Base-by-base conservation (phyloP, 2,329 filamentous ascomycete genomes). In the Aspergillus thermomutatus region DNA sequence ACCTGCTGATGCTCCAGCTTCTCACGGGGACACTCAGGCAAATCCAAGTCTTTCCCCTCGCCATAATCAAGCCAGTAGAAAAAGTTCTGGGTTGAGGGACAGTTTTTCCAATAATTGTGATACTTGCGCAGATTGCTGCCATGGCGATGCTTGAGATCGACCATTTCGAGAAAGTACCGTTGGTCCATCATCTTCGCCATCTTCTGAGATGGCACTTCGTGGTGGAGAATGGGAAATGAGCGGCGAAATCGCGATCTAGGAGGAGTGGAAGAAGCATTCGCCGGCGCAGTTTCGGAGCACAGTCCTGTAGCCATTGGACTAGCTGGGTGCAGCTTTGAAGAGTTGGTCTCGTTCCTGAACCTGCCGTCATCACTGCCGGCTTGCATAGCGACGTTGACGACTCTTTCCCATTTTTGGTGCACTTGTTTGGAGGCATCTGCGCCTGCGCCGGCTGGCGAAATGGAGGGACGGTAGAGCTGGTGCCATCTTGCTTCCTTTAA, bases 41-140 rank as follows among this genome's bases (percentile, higher is more conserved):
- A 77, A 60, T 93, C 88, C 46, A 94, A 70, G 41, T 83, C 72
- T 63, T 79, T 85, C 0, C 92, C 92, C 50, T 87, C 87, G 4
- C 92, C 92, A 57, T 89, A 81, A 69, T 97, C 92, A 1, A 96
- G 80, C 92, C 92, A 96, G 75, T 92, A 93, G 72, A 96, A 96
- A 80, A 92, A 97, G 69, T 94, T 96, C 70, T 96, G 88, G 4
- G 86, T 83, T 0, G 91, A 93, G 27, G 89, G 80, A 1, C 85
- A 79, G 58, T 83, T 84, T 72, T 91, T 91, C 92, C 92, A 97
- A 62, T 89, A 85, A 57, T 86, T 84, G 67, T 97, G 92, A 65
- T 96, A 97, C 31, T 84, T 83, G 31, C 89, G 82, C 51, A 96
- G 74, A 64, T 94, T 95, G 53, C 87, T 88, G 3, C 92, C 92